A percentile compares a stretch with the other conserved stretches of the same genome.
phyloP scores from a whole-genome alignment of 2,329 filamentous ascomycete species.

The Hypoxylon sp. region DNA sequence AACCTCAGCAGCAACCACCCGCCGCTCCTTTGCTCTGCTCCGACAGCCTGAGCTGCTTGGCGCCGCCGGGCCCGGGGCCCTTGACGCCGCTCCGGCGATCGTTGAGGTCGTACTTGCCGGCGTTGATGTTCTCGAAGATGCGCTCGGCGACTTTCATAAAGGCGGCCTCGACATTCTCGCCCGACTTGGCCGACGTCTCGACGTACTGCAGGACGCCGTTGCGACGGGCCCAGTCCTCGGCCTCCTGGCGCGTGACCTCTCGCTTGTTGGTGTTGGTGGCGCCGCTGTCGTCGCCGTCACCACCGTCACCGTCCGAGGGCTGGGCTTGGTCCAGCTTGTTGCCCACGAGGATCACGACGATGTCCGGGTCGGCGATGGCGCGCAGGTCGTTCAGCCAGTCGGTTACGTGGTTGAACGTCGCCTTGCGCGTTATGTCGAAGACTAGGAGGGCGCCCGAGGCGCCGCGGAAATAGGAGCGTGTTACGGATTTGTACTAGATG shows the following conservation, averaged over 20 bases:
- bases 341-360: conserved; percentile 92
- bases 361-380: conserved; percentile 94
- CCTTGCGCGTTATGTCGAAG: conserved; percentile 88
- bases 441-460: conserved; percentile 78
- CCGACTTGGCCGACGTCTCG: conserved; percentile 95
- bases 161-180: conserved; percentile 90
- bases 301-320: conserved; percentile 43
- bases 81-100: conserved; percentile 93
- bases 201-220: conserved; percentile 94
- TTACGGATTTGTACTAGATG: conserved; percentile 84
- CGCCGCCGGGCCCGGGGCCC: conserved; percentile 64
- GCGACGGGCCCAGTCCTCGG: conserved; percentile 84
- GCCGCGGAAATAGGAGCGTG: conserved; percentile 90
- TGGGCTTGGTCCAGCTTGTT: conserved; percentile 89
- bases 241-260: conserved; percentile 83
- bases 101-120: conserved; percentile 92
- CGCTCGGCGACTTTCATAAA: conserved; percentile 93
- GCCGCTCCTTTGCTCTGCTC: conserved; percentile 52
- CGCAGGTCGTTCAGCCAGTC: conserved; percentile 94
- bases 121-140: conserved; percentile 97
- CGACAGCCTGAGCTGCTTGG: conserved; percentile 57
- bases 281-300: conserved; percentile 51
- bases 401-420: conserved; percentile 87
- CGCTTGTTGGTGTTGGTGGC: conserved; percentile 65
- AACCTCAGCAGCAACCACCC: conserved; percentile 59